These are phyloP conservation scores for Colletotrichum coccodes DNA, from an alignment of 2,329 filamentous ascomycete species.

Conservation along the genomic window DNA sequence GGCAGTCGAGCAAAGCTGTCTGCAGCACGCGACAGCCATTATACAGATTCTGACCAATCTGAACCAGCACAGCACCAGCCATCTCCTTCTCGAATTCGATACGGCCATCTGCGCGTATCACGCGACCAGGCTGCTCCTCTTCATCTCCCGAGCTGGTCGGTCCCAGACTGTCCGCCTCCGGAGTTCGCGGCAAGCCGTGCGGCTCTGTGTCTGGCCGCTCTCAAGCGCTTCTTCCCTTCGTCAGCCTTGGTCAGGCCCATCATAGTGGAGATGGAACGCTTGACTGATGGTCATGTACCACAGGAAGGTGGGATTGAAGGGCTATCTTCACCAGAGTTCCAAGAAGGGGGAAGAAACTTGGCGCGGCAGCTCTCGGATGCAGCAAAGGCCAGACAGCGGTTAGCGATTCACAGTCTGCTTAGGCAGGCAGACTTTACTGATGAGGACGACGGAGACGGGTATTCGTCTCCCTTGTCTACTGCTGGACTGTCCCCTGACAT, in stretches of 20 bases:
- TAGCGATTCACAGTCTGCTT: constrained; percentile 43
- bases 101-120: constrained; percentile 55
- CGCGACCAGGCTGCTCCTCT: constrained; percentile 47
- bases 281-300: background rate
- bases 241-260: constrained; percentile 39
- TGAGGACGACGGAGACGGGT: constrained; percentile 36
- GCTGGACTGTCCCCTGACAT: constrained; percentile 4
- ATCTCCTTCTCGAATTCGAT: constrained; percentile 49
- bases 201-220: constrained; percentile 38
- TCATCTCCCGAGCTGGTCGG: constrained; percentile 36
- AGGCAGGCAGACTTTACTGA: constrained; percentile 39
- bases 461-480: constrained; percentile 8
- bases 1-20: constrained; percentile 44
- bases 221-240: constrained; percentile 39
- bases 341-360: constrained; percentile 7
- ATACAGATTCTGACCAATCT: constrained; percentile 46
- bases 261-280: constrained; percentile 38
- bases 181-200: constrained; percentile 40
- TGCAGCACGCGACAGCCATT: constrained; percentile 51
- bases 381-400: constrained; percentile 35
- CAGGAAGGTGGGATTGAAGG: constrained; percentile 28
- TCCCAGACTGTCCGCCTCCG: constrained; percentile 25
- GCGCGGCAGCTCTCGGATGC: constrained; percentile 34
- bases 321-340: constrained; percentile 30
- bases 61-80: constrained; percentile 36